Base-by-base conservation (phyloP, 768 basidiomycete species). In the Galerina marginata region DNA sequence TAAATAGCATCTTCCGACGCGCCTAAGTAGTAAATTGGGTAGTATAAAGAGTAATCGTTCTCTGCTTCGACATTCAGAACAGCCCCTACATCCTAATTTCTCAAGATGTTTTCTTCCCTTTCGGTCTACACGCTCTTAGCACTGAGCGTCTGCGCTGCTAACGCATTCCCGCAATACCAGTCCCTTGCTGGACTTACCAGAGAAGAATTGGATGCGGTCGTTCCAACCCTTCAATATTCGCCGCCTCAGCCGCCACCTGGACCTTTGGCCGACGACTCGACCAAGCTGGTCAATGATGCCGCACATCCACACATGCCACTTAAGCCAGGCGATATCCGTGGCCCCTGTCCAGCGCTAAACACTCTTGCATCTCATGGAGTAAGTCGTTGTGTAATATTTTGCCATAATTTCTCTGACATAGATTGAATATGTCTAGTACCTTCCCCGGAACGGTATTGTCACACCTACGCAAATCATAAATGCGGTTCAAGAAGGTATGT, bases 261-360 rank as follows among this genome's bases (percentile, higher is more conserved):
- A 15, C 63, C 61, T 14, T 49, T 66, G 36, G 57, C 63, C 4
- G 65, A 69, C 51, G 62, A 60, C n/a, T 64, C 59, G 12, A 29
- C 65, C 6, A 69, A 69, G 50, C 58, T 69, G 1, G 65, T 67
- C 54, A 65, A 67, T 39, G 68, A 69, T 48, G 55, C 58, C 26
- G 56, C 46, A 16, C 68, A 69, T 38, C 67, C 68, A 5, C 68
- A 63, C 58, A 66, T 56, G 14, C 57, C 68, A 4, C 56, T 54
- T 11, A 26, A 59, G 14, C 39, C 47, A 15, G 57, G 42, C 6
- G 68, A 66, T 16, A 64, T 66, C 37, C 67, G 67, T 39, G 67
- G 67, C 1, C 67, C 67, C 25, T 68, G 67, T 45, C 67, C 67
- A 26, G 67, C 65, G n/a, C 54, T 68, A 14, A 68, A 68, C n/a